Base-by-base conservation (phyloP, 345 rosid species). In the Moringa oleifera region DNA sequence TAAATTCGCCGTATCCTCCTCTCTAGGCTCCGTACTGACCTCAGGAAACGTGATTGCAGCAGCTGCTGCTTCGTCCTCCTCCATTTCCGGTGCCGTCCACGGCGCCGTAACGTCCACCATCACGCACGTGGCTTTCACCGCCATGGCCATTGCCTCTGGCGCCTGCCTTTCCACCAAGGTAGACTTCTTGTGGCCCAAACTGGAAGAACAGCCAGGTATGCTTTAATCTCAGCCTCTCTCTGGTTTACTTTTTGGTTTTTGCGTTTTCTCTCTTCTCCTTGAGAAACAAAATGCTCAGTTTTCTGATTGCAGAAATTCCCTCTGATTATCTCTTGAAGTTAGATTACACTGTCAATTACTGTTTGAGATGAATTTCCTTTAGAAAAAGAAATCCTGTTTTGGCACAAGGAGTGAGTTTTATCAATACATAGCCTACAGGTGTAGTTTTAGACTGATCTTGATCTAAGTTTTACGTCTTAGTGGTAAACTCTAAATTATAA, bases 81-180 rank as follows among this genome's bases (percentile, higher is more conserved):
- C 86, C 33, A 55, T 75, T 57, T 66, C 85, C 24, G 63, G 65
- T 53, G 59, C 85, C 23, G 33, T 72, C 57, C 85, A 78, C 55
- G 87, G 83, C 23, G 87, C 85, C 15, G 89, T 84, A 51, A 25
- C 87, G 28, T 86, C 89, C 21, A 77, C 89, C 58, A 83, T 86
- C 73, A 80, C 92, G 15, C 89, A 86, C 0, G 85, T 86, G 1
- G 89, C 87, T 33, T 77, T 86, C 71, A 80, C 84, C 25, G 85
- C 87, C 54, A 67, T 86, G 46, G 93, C 92, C 52, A 86, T 86
- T 53, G 92, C 87, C 59, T 86, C 92, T 25, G 93, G 93, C 4
- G 93, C 89, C 64, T 86, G 93, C 31, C 85, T 86, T 58, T 84
- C 93, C 73, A 84, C 89, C 19, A 84, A 80, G 73, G 85, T 84